These are phyloP conservation scores for Carex kokanica DNA, from an alignment of 176 grass and related monocot species.

Conservation along the genomic window DNA sequence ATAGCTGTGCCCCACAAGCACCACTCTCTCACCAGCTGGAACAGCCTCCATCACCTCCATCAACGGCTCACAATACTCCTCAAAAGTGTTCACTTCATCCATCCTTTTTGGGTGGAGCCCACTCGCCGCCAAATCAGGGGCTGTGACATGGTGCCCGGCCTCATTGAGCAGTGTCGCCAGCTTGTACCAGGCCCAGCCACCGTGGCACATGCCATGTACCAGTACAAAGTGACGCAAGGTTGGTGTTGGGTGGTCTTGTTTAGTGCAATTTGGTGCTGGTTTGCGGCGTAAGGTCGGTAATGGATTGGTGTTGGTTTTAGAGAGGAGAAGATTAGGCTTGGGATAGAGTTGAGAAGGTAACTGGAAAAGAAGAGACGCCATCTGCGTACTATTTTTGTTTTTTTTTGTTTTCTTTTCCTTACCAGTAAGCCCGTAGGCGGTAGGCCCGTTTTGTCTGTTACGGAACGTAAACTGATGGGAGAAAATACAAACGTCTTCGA, in stretches of 20 bases:
- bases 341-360: background rate
- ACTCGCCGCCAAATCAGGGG: slow-evolving; percentile 27
- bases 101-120: slow-evolving; percentile 21
- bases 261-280: slow-evolving; percentile 1
- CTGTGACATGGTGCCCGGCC: slow-evolving; percentile 27
- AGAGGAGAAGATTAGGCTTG: background rate
- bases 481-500: too few species aligned
- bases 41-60: slow-evolving; percentile 28
- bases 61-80: slow-evolving; percentile 29
- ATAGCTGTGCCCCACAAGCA: slow-evolving; percentile 33
- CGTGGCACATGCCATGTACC: slow-evolving; percentile 30
- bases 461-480: too few species aligned
- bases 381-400: background rate
- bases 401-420: background rate
- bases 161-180: slow-evolving; percentile 16
- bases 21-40: slow-evolving; percentile 7
- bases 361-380: background rate
- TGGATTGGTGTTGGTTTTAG: slow-evolving; percentile 7
- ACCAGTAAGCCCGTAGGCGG: too few species aligned
- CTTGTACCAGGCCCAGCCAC: slow-evolving; percentile 37
- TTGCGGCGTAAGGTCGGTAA: background rate
- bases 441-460: too few species aligned
- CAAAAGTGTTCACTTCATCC: slow-evolving; percentile 25
- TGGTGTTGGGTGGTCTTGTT: background rate
- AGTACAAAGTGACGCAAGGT: slow-evolving; percentile 16